Evolutionary conservation across 2,329 filamentous ascomycete species (phyloP).

Genomic region (Fusarium albidum): DNA sequence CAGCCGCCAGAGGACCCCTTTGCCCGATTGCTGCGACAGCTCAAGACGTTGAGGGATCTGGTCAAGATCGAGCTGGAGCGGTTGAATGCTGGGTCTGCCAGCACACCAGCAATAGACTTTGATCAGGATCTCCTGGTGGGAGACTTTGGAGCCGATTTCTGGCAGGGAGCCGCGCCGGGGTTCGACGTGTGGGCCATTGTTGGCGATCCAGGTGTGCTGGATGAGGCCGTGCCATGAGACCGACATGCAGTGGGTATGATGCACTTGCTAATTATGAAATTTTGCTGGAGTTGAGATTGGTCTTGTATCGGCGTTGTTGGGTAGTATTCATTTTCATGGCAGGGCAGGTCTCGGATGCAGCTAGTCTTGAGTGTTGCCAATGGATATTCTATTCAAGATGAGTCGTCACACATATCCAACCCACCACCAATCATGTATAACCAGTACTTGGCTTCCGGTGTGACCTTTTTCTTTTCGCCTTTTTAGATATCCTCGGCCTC

Average conservation of each 20-base stretch:
- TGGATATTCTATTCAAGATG: slow-evolving; percentile 8
- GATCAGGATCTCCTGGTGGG: slow-evolving; percentile 35
- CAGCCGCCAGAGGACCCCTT: slow-evolving; percentile 43
- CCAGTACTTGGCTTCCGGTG: background rate
- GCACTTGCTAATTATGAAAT: background rate
- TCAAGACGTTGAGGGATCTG: slow-evolving; percentile 43
- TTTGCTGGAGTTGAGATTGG: slow-evolving; percentile 1
- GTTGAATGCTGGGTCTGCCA: slow-evolving; percentile 32
- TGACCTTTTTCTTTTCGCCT: background rate
- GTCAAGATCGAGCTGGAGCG: slow-evolving; percentile 43
- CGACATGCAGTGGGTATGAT: background rate
- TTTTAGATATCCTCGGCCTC: slow-evolving; percentile 33
- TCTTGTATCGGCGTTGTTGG: background rate
- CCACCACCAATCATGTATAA: too few relatives aligned
- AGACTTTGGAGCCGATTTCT: slow-evolving; percentile 38
- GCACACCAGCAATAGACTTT: slow-evolving; percentile 27
- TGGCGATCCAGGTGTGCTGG: slow-evolving; percentile 38
- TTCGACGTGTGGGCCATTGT: slow-evolving; percentile 41
- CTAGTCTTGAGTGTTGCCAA: slow-evolving; percentile 1
- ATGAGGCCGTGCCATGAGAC: slow-evolving; percentile 18
- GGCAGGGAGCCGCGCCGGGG: slow-evolving; percentile 35
- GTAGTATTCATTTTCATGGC: too few relatives aligned
- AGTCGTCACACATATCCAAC: slow-evolving; percentile 3
- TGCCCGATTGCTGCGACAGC: slow-evolving; percentile 43
- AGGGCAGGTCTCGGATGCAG: background rate